Conservation (phyloP, 75 land plant species). For the Picea glauca region DNA sequence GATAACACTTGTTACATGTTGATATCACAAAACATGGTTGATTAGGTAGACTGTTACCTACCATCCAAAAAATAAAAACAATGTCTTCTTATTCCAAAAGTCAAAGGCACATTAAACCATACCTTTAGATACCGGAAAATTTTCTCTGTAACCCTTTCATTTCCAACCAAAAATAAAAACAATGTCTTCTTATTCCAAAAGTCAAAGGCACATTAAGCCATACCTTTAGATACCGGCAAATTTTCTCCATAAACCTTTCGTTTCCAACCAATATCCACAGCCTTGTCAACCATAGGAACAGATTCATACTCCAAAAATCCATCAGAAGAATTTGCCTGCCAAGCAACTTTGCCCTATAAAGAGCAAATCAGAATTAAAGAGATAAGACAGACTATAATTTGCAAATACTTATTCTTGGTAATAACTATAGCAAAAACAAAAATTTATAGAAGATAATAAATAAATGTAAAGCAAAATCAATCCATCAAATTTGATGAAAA, state of each 20-base stretch:
- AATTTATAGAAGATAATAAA: background rate
- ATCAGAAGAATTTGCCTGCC: constrained; percentile 33
- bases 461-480: background rate
- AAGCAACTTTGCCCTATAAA: constrained; percentile 14
- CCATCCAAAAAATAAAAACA: too few relatives aligned
- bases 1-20: background rate
- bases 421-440: background rate
- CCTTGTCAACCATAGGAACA: constrained; percentile 59
- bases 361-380: background rate
- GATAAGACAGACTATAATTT: background rate
- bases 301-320: constrained; percentile 21
- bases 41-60: background rate
- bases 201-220: background rate
- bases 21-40: background rate
- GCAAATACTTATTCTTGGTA: background rate
- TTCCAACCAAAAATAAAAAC: constrained; percentile 13
- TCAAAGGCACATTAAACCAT: background rate
- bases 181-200: background rate
- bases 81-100: background rate
- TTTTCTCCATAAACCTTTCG: constrained; percentile 29
- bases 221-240: constrained; percentile 33
- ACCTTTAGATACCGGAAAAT: constrained; percentile 33
- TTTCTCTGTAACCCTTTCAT: constrained; percentile 24
- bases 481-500: too few relatives aligned
- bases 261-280: constrained; percentile 33